phyloP scores from a whole-genome alignment of 2,329 filamentous ascomycete species.

The Chaetomiaceae sp. region DNA sequence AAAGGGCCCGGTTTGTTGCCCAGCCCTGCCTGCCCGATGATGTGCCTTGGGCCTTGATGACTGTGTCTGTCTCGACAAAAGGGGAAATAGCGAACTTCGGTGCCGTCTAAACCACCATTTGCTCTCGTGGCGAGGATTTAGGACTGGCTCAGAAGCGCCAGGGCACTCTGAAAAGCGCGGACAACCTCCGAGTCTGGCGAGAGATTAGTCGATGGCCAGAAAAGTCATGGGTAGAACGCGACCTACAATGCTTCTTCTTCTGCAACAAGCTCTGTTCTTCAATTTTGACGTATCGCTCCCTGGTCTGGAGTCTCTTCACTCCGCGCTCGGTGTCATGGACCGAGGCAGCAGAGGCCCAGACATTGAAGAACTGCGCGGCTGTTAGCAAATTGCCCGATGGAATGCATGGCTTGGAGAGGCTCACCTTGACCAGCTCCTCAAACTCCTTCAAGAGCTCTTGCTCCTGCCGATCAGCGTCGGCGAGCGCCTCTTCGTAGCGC shows the following conservation, averaged over 20 bases:
- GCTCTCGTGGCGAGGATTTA: constrained; percentile 11
- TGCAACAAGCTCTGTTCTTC: constrained; percentile 67
- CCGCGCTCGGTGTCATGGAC: constrained; percentile 72
- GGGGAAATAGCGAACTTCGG: no score
- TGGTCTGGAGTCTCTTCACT: constrained; percentile 73
- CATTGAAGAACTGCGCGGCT: constrained; percentile 62
- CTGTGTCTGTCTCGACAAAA: no score
- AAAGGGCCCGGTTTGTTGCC: no score
- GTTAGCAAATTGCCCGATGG: constrained; percentile 1
- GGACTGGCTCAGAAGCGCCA: constrained; percentile 48
- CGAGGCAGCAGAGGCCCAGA: constrained; percentile 72
- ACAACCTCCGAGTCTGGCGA: constrained; percentile 52
- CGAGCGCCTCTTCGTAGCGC: constrained; percentile 63
- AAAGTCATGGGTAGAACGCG: background rate
- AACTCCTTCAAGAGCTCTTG: constrained; percentile 63
- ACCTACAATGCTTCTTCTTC: constrained; percentile 77
- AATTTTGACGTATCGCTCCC: constrained; percentile 69
- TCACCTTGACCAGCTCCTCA: constrained; percentile 60
- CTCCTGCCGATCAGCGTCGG: constrained; percentile 60
- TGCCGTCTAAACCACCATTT: constrained; percentile 6
- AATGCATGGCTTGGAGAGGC: constrained; percentile 7
- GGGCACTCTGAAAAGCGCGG: constrained; percentile 57
- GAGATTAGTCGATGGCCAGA: constrained; percentile 19
- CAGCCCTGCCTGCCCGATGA: background rate
- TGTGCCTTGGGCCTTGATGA: background rate